Evolutionary conservation across 352 stramenopile genomes (phyloP).

Genomic region (Aphanomyces stellatus): DNA sequence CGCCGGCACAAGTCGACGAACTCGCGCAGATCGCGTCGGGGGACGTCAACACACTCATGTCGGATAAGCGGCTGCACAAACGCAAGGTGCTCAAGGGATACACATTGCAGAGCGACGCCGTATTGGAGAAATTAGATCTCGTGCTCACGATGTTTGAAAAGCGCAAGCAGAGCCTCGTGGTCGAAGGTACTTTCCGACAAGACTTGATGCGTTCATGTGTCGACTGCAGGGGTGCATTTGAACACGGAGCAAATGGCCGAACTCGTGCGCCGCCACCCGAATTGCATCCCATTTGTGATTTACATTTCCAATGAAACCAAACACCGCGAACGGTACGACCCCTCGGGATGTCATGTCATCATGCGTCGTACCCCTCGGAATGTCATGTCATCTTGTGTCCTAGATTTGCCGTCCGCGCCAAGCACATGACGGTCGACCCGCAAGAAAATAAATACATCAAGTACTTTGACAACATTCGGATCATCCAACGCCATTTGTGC

Average conservation of each 20-base stretch:
- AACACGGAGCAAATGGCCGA: slow-evolving; percentile 76
- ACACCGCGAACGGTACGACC: slow-evolving; percentile 49
- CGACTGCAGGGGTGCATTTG: slow-evolving; percentile 45
- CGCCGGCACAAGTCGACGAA: slow-evolving; percentile 39
- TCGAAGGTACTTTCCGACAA: slow-evolving; percentile 33
- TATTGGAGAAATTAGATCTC: slow-evolving; percentile 75
- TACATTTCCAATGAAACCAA: slow-evolving; percentile 87
- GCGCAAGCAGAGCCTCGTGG: slow-evolving; percentile 71
- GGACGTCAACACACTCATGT: slow-evolving; percentile 39
- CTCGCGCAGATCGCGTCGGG: slow-evolving; percentile 24
- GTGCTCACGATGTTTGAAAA: slow-evolving; percentile 82
- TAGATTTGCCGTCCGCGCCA: slow-evolving; percentile 64
- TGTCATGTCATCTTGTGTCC: not conserved
- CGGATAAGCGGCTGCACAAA: slow-evolving; percentile 64
- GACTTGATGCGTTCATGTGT: not conserved
- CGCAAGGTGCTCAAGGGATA: slow-evolving; percentile 75
- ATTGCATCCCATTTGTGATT: slow-evolving; percentile 81
- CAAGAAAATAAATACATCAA: slow-evolving; percentile 89
- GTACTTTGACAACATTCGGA: slow-evolving; percentile 86
- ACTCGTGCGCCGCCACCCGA: slow-evolving; percentile 70
- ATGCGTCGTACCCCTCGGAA: not conserved
- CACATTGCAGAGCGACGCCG: slow-evolving; percentile 69
- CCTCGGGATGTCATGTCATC: too few species aligned
- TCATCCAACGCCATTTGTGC: slow-evolving; percentile 79
- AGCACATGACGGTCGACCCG: slow-evolving; percentile 84